Evolutionary conservation across 2,329 filamentous ascomycete genomes (phyloP).

Genomic region (Bipolaris bicolor): DNA sequence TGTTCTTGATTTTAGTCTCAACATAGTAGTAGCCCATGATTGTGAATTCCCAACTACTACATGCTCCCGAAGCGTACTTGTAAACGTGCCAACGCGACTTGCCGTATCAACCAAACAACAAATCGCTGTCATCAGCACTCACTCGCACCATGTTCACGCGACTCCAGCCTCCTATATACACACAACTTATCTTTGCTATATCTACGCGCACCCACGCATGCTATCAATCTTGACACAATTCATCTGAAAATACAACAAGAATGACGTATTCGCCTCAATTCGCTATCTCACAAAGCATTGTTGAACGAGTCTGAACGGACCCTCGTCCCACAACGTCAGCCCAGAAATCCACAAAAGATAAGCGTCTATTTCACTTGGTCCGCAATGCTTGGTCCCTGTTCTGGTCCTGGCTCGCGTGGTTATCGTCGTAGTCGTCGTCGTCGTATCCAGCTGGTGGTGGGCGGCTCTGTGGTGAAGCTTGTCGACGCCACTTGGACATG

Average conservation of each 20-base stretch:
- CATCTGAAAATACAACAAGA: background rate
- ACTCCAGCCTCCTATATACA: background rate
- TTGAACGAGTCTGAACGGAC: constrained; percentile 8
- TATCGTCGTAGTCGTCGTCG: background rate
- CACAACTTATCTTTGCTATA: constrained; percentile 4
- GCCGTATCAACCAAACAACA: background rate
- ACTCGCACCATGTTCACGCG: background rate
- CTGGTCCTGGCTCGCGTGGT: constrained; percentile 4
- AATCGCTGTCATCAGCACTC: background rate
- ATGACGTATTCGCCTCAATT: constrained; percentile 7
- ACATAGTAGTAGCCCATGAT: background rate
- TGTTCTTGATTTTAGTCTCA: background rate
- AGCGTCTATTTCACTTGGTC: constrained; percentile 11
- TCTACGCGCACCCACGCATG: constrained; percentile 1
- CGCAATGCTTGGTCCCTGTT: constrained; percentile 6
- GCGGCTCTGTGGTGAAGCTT: constrained; percentile 6
- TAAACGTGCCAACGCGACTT: background rate
- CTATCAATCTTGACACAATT: constrained; percentile 3
- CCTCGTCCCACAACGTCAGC: constrained; percentile 8
- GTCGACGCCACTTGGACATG: background rate
- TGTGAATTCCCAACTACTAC: background rate
- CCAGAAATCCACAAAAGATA: constrained; percentile 16
- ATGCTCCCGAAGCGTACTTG: background rate
- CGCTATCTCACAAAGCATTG: constrained; percentile 7
- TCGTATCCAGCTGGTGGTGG: constrained; percentile 2